Percentiles rank a stretch among this genome's conserved stretches.
These are phyloP conservation scores for Phialocephala subalpina DNA, from an alignment of 2,329 filamentous ascomycete species.

Conservation along the genomic window DNA sequence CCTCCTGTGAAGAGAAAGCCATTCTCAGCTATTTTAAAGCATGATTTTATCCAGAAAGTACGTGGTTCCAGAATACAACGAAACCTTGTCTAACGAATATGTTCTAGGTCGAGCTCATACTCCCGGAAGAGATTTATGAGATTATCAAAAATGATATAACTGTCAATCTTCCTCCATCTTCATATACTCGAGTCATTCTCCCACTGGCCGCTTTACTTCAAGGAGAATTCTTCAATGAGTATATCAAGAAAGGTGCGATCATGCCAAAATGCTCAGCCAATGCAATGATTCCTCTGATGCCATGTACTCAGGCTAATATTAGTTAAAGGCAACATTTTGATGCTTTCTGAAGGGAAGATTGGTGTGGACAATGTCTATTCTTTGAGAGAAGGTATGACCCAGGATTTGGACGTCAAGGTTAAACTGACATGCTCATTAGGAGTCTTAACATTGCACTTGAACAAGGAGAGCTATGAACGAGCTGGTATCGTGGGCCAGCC, in stretches of 20 bases:
- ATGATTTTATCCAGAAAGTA: conserved; percentile 75
- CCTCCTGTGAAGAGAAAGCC: conserved; percentile 77
- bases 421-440: conserved; percentile 54
- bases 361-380: conserved; percentile 77
- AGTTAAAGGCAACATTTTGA: conserved; percentile 73
- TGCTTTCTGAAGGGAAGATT: conserved; percentile 82
- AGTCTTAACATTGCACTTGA: conserved; percentile 76
- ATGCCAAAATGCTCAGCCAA: background rate
- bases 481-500: conserved; percentile 81
- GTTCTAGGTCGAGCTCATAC: conserved; percentile 70
- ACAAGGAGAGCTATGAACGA: conserved; percentile 83
- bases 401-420: conserved; percentile 15
- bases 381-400: conserved; percentile 68
- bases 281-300: background rate
- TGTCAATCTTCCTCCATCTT: conserved; percentile 47
- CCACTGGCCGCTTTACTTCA: conserved; percentile 75
- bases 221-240: conserved; percentile 80
- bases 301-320: conserved; percentile 17
- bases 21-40: conserved; percentile 72
- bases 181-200: conserved; percentile 76
- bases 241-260: conserved; percentile 69
- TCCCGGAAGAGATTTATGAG: conserved; percentile 70
- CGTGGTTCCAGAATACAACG: conserved; percentile 11
- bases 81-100: background rate
- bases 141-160: conserved; percentile 61